Evolutionary conservation across 306 rosid species (phyloP), one percentile per base, ranked within the genome.

Genomic region (Gynostemma pentaphyllum): DNA sequence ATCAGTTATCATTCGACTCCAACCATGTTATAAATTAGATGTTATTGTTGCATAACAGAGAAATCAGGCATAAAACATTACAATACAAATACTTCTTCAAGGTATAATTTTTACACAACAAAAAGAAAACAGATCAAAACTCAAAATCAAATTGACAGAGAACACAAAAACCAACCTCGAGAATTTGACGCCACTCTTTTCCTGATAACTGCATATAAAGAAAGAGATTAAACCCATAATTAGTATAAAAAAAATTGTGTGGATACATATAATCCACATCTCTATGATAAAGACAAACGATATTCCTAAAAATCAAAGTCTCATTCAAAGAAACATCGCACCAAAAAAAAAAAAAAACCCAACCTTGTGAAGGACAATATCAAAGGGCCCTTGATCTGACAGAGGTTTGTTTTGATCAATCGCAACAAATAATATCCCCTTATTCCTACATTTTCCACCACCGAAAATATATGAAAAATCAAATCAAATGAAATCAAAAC

Each of bases 311-410:
- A 15, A 63, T 18, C 24, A 27, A 28, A 11, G 40, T 41, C 46
- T 41, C 53, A 42, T 9, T 24, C 55, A 11, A 62, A 9, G 59
- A 67, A 61, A 61, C 41, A 14, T 46, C 5, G 14, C 32, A 16
- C 22, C 0, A 9, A 34, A 65, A 53, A 56, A 64, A 51, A 50
- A 54, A 28, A 41, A 45, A 28, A 8, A 6, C 28, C 74, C 52
- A 21, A 86, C 97, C 97, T 89, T 89, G 46, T 89, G 97, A 80
- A 89, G 55, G 69, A 89, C 95, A 34, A 89, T 68, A 72, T 89
- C 95, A 67, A 89, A 89, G 36, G 97, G 95, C 54, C 97, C 97
- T 76, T 89, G 97, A 45, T 89, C 95, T 14, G 85, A 75, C 72
- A 89, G 89, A 8, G 95, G 72, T 59, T 77, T 77, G 70, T 48